Base-by-base conservation (phyloP, 495 filamentous ascomycete species). In the Daldinia vernicosa region DNA sequence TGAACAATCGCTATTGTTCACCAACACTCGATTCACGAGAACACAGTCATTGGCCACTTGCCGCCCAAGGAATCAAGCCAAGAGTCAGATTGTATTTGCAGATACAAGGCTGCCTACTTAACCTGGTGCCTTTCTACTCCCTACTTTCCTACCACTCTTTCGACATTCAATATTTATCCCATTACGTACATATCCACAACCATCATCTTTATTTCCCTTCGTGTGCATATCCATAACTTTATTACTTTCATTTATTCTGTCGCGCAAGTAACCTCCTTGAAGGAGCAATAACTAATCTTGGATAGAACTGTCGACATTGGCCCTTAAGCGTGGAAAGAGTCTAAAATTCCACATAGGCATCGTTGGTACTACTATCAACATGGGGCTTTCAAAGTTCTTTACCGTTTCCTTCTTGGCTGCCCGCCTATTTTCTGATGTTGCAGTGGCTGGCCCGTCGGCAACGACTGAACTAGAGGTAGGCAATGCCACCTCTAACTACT, bases 401-500 rank as follows among this genome's bases (percentile, higher is more conserved):
- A 75, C 79, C 1, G 52, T 75, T 43, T 75, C 77, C 54, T 35
- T 79, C 6, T 43, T 80, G 75, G 81, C 79, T 33, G 69, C 80
- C 55, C 71, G 77, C 72, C 76, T 81, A 28, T 67, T 74, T 17
- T 70, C 81, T 22, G 74, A 72, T n/a, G 66, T 73, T 27, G 67
- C 78, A 11, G 74, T 68, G 22, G 79, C 78, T n/a, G 70, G 77
- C 27, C 58, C 76, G 15, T 72, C 75, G 2, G 53, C 30, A 35
- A 67, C 76, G 55, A 74, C 54, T 35, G 45, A 71, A 27, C 67
- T 70, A 56, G 63, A 50, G 51, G 70, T 63, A 51, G 66, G 63
- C 33, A 71, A 75, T 45, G 32, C 77, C 11, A 60, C 63, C 22
- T 80, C 83, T 28, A 73, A 73, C 70, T 96, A 90, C 81, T 98